Percentiles rank a stretch among this genome's conserved stretches.
phyloP scores from a whole-genome alignment of 228 moss, liverwort and hornwort genomes.

The Sphagnum fallax region DNA sequence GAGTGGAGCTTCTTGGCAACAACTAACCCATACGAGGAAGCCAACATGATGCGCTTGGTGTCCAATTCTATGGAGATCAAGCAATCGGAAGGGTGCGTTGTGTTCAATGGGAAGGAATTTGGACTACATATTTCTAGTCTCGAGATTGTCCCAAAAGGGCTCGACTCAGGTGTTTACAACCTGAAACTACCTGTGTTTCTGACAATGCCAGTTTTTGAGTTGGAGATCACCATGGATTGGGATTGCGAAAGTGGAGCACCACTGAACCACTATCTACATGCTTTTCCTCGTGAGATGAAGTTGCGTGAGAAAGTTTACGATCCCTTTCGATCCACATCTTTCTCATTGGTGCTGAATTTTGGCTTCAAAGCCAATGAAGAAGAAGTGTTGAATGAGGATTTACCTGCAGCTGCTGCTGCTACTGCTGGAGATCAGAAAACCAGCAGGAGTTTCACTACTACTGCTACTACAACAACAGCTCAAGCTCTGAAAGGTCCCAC shows the following conservation, averaged over 20 bases:
- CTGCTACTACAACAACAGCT: neutral
- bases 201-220: constrained; percentile 73
- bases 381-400: constrained; percentile 34
- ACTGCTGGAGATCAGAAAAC: constrained; percentile 22
- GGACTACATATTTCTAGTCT: constrained; percentile 61
- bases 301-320: constrained; percentile 68
- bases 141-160: constrained; percentile 36
- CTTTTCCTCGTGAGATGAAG: constrained; percentile 67
- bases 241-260: constrained; percentile 88
- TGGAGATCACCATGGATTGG: constrained; percentile 87
- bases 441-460: neutral
- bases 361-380: constrained; percentile 43
- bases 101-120: constrained; percentile 68
- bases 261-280: constrained; percentile 83
- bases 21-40: constrained; percentile 84
- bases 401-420: constrained; percentile 6
- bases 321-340: constrained; percentile 85
- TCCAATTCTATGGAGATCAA: constrained; percentile 60
- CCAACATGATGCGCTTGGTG: constrained; percentile 64
- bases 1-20: constrained; percentile 77
- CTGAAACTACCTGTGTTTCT: constrained; percentile 64
- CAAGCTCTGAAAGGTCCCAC: constrained; percentile 18
- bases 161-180: constrained; percentile 41
- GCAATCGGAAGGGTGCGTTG: constrained; percentile 85
- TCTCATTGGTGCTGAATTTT: constrained; percentile 64